Conservation (phyloP, 768 basidiomycete genomes). For the Termitomyces sp. region DNA sequence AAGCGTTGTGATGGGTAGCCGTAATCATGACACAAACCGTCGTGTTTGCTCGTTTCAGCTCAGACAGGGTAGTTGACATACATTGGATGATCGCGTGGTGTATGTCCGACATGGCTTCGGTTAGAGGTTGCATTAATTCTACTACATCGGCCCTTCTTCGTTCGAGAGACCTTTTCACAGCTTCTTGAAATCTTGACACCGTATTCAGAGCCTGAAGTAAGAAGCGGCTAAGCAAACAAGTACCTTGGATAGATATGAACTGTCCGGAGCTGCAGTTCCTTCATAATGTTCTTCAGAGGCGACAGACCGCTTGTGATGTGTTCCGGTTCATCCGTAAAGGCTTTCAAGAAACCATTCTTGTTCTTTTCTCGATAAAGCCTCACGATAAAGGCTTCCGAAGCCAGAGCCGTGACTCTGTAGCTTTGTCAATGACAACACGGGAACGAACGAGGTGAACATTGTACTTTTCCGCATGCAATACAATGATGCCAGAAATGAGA, state of each 20-base stretch:
- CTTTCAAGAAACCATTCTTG: constrained; percentile 87
- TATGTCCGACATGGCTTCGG: constrained; percentile 85
- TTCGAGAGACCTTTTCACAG: constrained; percentile 77
- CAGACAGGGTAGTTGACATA: constrained; percentile 85
- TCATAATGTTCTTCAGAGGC: constrained; percentile 88
- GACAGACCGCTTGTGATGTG: constrained; percentile 90
- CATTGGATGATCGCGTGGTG: constrained; percentile 91
- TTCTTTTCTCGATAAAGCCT: constrained; percentile 89
- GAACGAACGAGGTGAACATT: neutral
- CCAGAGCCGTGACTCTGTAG: constrained; percentile 74
- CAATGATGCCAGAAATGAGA: constrained; percentile 83
- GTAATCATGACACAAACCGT: constrained; percentile 33
- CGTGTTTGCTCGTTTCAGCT: constrained; percentile 84
- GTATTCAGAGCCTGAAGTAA: neutral
- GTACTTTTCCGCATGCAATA: constrained; percentile 89
- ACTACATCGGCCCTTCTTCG: constrained; percentile 86
- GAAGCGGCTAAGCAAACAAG: neutral
- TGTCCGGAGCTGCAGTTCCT: constrained; percentile 83
- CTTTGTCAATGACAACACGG: neutral
- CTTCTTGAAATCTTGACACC: constrained; percentile 77
- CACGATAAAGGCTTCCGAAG: constrained; percentile 89
- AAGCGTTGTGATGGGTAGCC: neutral
- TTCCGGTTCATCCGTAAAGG: constrained; percentile 96
- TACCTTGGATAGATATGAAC: constrained; percentile 93
- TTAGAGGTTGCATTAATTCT: constrained; percentile 83